phyloP scores from a whole-genome alignment of 148 eudicot species.

The Pouteria glomerata region DNA sequence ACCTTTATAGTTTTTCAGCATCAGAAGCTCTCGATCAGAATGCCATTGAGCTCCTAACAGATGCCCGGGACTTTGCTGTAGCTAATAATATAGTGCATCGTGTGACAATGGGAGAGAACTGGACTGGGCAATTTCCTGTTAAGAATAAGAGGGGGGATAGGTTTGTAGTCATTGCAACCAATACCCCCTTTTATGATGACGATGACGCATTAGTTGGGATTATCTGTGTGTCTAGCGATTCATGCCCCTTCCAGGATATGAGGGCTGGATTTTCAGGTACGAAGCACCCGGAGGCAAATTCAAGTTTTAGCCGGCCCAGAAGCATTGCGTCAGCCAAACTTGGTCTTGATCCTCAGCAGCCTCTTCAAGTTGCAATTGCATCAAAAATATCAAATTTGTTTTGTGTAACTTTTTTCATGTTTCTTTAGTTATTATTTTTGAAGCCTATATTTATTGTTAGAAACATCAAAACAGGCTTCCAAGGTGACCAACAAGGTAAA shows the following conservation, averaged over 20 bases:
- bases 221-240: constrained; percentile 65
- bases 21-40: constrained; percentile 72
- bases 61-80: constrained; percentile 37
- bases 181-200: constrained; percentile 81
- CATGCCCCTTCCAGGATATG: constrained; percentile 46
- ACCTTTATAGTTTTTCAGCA: constrained; percentile 72
- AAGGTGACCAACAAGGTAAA: constrained; percentile 92
- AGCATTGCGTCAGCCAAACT: constrained; percentile 55
- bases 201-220: constrained; percentile 68
- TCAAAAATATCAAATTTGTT: constrained; percentile 87
- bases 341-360: constrained; percentile 89
- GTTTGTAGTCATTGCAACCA: constrained; percentile 46
- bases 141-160: constrained; percentile 52
- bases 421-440: neutral
- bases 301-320: constrained; percentile 34
- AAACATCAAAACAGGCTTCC: constrained; percentile 56
- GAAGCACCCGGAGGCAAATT: constrained; percentile 29
- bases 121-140: constrained; percentile 90
- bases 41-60: constrained; percentile 45
- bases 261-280: constrained; percentile 23
- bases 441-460: constrained; percentile 26
- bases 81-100: constrained; percentile 49
- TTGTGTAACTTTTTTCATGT: constrained; percentile 22
- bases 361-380: constrained; percentile 80
- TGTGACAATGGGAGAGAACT: constrained; percentile 55